Evolutionary conservation across 352 stramenopile genomes (phyloP).

Genomic region (Globisporangium okanoganense): DNA sequence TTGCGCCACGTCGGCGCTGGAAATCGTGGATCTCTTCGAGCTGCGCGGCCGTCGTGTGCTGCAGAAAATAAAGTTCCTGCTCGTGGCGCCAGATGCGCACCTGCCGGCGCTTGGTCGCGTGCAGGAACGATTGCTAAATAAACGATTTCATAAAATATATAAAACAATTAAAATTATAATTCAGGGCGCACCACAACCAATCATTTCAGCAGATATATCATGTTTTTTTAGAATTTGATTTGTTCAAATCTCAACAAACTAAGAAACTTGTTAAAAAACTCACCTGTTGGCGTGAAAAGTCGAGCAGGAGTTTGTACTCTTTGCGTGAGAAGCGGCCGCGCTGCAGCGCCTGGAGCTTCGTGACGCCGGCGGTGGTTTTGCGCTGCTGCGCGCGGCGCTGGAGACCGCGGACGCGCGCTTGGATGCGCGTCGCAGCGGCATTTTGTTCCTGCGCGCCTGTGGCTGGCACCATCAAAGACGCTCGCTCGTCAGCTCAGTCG

Average conservation of each 20-base stretch:
- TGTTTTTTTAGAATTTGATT: too few species aligned
- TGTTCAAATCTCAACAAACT: too few species aligned
- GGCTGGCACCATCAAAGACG: too few species aligned
- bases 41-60: constrained; percentile 43
- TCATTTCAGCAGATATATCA: too few species aligned
- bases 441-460: constrained; percentile 15
- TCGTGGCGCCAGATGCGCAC: constrained; percentile 57
- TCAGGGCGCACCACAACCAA: too few species aligned
- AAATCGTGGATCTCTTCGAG: constrained; percentile 42
- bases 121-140: constrained; percentile 36
- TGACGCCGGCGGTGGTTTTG: constrained; percentile 39
- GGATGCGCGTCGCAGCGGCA: constrained; percentile 46
- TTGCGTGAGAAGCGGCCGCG: constrained; percentile 50
- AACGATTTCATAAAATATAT: background rate
- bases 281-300: constrained; percentile 52
- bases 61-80: constrained; percentile 64
- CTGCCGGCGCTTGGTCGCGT: constrained; percentile 39
- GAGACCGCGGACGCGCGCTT: constrained; percentile 45
- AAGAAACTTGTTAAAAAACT: too few species aligned
- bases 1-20: constrained; percentile 34
- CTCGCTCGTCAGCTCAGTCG: background rate
- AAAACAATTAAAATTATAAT: too few species aligned
- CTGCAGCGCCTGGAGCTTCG: constrained; percentile 49
- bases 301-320: constrained; percentile 42
- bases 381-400: constrained; percentile 27